A percentile compares a stretch with the other conserved stretches of the same genome.
Evolutionary conservation across 345 rosid species (phyloP).

Genomic region (Odontarrhena argentea): DNA sequence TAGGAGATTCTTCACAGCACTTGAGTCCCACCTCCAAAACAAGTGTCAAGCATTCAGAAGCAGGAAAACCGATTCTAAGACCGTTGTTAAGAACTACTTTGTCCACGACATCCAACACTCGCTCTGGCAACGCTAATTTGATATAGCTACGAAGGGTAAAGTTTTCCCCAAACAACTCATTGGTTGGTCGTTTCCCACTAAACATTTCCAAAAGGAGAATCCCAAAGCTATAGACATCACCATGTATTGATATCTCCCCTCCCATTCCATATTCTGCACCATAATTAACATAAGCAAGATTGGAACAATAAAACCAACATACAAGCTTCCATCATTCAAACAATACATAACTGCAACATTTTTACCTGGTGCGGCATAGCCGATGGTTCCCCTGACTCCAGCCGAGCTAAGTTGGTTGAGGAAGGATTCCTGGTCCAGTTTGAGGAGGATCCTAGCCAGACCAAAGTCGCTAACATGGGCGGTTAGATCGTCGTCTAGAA

Average conservation of each 20-base stretch:
- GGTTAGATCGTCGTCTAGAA: too few relatives aligned
- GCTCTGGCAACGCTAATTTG: slow-evolving; percentile 28
- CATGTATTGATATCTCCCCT: slow-evolving; percentile 28
- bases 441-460: slow-evolving; percentile 29
- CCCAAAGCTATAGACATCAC: slow-evolving; percentile 42
- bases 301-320: background rate
- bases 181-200: slow-evolving; percentile 43
- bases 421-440: slow-evolving; percentile 13
- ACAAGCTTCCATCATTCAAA: background rate
- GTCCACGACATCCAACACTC: slow-evolving; percentile 17
- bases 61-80: slow-evolving; percentile 19
- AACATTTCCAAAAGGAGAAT: slow-evolving; percentile 42
- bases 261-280: slow-evolving; percentile 43
- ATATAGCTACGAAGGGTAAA: slow-evolving; percentile 31
- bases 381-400: slow-evolving; percentile 29
- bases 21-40: slow-evolving; percentile 38
- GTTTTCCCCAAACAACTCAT: slow-evolving; percentile 32
- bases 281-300: slow-evolving; percentile 1
- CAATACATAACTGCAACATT: background rate
- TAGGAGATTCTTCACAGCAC: slow-evolving; percentile 38
- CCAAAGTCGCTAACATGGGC: slow-evolving; percentile 42
- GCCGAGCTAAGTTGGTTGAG: slow-evolving; percentile 8
- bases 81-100: slow-evolving; percentile 20
- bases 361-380: slow-evolving; percentile 34
- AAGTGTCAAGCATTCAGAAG: slow-evolving; percentile 12